A percentile compares a stretch with the other conserved stretches of the same genome.
Conservation (phyloP, 352 stramenopile genomes). For the Globisporangium nagaii region DNA sequence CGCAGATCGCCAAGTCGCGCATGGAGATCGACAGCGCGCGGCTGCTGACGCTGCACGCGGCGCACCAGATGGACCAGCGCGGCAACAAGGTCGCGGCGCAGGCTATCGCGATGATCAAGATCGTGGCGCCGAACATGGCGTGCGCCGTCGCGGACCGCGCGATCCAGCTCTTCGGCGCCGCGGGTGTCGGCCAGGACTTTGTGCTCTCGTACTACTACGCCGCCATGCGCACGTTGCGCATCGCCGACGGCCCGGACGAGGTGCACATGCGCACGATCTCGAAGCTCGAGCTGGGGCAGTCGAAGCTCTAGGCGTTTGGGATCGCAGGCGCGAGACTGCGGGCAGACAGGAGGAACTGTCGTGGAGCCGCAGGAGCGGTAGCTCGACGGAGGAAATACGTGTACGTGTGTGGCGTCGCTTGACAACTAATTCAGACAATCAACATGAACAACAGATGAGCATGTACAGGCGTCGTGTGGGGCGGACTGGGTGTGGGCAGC, state of each 20-base stretch:
- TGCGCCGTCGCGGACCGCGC: constrained; percentile 87
- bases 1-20: constrained; percentile 78
- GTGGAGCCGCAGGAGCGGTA: too few species aligned
- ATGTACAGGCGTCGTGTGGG: too few species aligned
- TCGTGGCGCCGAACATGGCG: constrained; percentile 91
- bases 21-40: constrained; percentile 81
- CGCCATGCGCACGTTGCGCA: constrained; percentile 87
- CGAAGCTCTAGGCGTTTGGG: constrained; percentile 24
- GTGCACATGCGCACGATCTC: constrained; percentile 95
- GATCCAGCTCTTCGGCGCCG: constrained; percentile 79
- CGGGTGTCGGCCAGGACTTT: constrained; percentile 91
- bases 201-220: constrained; percentile 90
- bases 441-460: too few species aligned
- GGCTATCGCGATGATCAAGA: constrained; percentile 96
- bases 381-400: too few species aligned
- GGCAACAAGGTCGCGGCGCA: constrained; percentile 86
- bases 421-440: too few species aligned
- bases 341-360: too few species aligned
- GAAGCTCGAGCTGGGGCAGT: constrained; percentile 85
- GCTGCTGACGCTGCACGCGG: constrained; percentile 85
- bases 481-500: too few species aligned
- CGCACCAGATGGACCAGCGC: constrained; percentile 85
- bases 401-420: too few species aligned
- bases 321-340: too few species aligned
- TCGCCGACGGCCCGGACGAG: constrained; percentile 96